Evolutionary conservation across 345 rosid genomes (phyloP).

Genomic region (Mallotus nudiflorus): DNA sequence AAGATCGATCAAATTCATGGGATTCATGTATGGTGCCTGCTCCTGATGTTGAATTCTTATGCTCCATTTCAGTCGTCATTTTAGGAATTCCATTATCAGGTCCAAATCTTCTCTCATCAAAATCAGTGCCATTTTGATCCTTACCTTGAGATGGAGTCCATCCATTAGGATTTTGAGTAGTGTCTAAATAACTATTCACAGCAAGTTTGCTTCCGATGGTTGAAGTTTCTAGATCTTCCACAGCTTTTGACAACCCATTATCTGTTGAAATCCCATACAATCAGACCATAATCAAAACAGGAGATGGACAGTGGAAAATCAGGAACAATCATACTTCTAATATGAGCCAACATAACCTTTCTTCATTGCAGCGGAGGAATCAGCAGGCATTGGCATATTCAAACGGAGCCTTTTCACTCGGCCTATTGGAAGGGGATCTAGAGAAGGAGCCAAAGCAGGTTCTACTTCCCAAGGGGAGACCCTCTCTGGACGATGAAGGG

Average conservation of each 20-base stretch:
- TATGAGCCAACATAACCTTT: slow-evolving; percentile 48
- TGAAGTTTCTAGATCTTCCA: slow-evolving; percentile 76
- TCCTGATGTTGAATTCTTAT: neutral
- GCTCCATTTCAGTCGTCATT: neutral
- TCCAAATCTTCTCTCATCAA: slow-evolving; percentile 48
- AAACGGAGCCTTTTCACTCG: slow-evolving; percentile 66
- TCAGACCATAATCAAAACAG: neutral
- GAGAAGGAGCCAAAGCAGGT: slow-evolving; percentile 74
- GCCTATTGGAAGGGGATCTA: slow-evolving; percentile 58
- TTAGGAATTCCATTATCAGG: slow-evolving; percentile 45
- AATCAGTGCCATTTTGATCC: slow-evolving; percentile 53
- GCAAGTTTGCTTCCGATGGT: slow-evolving; percentile 65
- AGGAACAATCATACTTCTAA: neutral
- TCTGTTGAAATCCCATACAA: slow-evolving; percentile 27
- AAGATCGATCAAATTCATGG: slow-evolving; percentile 35
- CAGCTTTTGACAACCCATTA: slow-evolving; percentile 64
- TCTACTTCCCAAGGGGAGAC: slow-evolving; percentile 92
- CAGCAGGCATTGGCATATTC: slow-evolving; percentile 49
- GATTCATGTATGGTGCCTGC: slow-evolving; percentile 13
- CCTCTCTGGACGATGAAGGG: slow-evolving; percentile 73
- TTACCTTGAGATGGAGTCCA: slow-evolving; percentile 58
- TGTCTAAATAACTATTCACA: slow-evolving; percentile 50
- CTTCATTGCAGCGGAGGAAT: slow-evolving; percentile 54
- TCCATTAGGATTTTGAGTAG: slow-evolving; percentile 53
- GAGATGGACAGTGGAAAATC: neutral